These are phyloP conservation scores for Durusdinium trenchii DNA, from an alignment of 73 alveolate genomes.

Conservation along the genomic window DNA sequence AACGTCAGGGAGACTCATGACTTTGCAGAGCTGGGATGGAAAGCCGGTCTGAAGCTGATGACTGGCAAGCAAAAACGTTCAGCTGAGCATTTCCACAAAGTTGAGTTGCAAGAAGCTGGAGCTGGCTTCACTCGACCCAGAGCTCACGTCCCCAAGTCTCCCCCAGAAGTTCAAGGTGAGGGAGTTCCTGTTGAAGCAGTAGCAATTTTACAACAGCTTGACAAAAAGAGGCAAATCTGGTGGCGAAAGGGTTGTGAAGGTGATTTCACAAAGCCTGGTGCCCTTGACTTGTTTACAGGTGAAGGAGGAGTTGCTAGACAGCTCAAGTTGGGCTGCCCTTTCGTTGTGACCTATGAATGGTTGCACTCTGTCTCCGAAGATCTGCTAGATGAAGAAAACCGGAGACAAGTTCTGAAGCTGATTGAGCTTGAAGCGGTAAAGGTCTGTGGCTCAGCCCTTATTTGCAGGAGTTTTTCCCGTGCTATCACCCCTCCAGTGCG, in stretches of 20 bases:
- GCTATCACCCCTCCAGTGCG: constrained; percentile 36
- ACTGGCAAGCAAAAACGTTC: too few species aligned
- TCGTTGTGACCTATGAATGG: constrained; percentile 8
- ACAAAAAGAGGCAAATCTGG: neutral
- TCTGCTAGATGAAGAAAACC: neutral
- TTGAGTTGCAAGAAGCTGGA: too few species aligned
- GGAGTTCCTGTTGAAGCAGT: neutral
- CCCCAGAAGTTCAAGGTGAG: neutral
- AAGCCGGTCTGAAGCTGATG: neutral
- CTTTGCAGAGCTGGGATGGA: neutral
- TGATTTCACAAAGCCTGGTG: neutral
- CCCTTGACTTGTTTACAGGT: neutral
- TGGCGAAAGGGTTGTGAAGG: neutral
- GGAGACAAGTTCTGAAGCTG: neutral
- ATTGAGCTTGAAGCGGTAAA: neutral
- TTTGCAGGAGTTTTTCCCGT: neutral
- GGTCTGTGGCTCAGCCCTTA: neutral
- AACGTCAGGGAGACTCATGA: too few species aligned
- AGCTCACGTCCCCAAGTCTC: neutral
- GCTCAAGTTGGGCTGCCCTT: neutral
- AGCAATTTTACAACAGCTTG: neutral
- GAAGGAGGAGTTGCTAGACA: neutral
- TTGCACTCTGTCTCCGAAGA: neutral
- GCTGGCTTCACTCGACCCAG: neutral
- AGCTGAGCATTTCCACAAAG: too few species aligned